Conservation (phyloP, 192 early-diverging fungal genomes). For the Entophlyctis luteolus region DNA sequence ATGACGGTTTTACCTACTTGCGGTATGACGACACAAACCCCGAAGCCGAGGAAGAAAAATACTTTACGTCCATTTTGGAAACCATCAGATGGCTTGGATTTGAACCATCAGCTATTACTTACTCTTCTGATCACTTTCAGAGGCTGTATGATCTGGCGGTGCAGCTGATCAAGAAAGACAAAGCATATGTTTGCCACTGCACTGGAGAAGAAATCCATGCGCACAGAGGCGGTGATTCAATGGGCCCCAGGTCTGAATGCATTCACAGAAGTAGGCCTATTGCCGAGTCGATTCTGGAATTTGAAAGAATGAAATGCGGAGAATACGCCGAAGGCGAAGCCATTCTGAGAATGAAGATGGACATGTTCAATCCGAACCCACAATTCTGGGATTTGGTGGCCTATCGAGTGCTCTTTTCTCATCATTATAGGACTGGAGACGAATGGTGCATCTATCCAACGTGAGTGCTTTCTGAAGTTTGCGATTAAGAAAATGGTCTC, state of each 20-base stretch:
- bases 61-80: slow-evolving; percentile 92
- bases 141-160: slow-evolving; percentile 91
- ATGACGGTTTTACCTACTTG: slow-evolving; percentile 87
- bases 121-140: slow-evolving; percentile 98
- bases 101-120: slow-evolving; percentile 83
- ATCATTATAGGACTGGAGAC: slow-evolving; percentile 87
- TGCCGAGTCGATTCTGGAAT: slow-evolving; percentile 85
- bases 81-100: slow-evolving; percentile 95
- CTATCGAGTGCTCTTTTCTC: slow-evolving; percentile 88
- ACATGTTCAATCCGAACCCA: slow-evolving; percentile 93
- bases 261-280: slow-evolving; percentile 88
- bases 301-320: slow-evolving; percentile 98
- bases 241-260: slow-evolving; percentile 84
- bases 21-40: slow-evolving; percentile 88
- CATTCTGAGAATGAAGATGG: slow-evolving; percentile 99
- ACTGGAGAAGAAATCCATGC: slow-evolving; percentile 89
- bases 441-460: slow-evolving; percentile 99
- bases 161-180: slow-evolving; percentile 81
- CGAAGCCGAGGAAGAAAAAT: slow-evolving; percentile 91
- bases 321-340: slow-evolving; percentile 86
- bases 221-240: slow-evolving; percentile 84
- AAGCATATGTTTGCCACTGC: slow-evolving; percentile 94
- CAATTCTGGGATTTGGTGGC: slow-evolving; percentile 99
- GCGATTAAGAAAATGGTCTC: not conserved
- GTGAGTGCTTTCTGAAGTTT: not conserved